Evolutionary conservation across 805 yeast species (phyloP).

Genomic region (Yueomyces sp.): DNA sequence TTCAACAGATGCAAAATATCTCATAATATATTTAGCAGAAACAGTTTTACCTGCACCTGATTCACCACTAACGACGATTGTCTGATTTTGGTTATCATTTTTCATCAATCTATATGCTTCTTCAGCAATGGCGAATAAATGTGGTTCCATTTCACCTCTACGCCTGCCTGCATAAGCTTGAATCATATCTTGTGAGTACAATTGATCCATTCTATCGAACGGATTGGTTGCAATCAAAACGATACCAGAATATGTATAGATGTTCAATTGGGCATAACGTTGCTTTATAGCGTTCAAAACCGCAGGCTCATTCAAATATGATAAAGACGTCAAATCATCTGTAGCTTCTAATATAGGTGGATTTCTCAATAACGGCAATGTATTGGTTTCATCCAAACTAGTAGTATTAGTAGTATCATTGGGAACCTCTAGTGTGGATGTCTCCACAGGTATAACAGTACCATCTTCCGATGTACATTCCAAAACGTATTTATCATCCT

Average conservation of each 20-base stretch:
- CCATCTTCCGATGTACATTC: conserved; percentile 41
- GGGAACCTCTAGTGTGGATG: conserved; percentile 20
- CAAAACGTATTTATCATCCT: conserved; percentile 35
- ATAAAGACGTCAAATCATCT: conserved; percentile 84
- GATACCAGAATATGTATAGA: conserved; percentile 93
- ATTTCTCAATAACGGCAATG: conserved; percentile 72
- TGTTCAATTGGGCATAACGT: conserved; percentile 78
- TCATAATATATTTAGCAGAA: conserved; percentile 92
- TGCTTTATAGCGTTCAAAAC: conserved; percentile 86
- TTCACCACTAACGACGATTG: conserved; percentile 94
- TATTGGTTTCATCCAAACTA: conserved; percentile 15
- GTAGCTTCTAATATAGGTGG: conserved; percentile 88
- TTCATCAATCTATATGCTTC: conserved; percentile 95
- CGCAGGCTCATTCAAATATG: conserved; percentile 92
- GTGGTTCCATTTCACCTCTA: conserved; percentile 94
- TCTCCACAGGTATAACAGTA: conserved; percentile 33
- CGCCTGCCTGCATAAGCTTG: conserved; percentile 89
- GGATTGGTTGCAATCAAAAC: conserved; percentile 95
- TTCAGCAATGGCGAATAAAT: conserved; percentile 92
- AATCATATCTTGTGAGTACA: conserved; percentile 83
- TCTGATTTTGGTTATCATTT: conserved; percentile 72
- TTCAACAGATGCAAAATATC: conserved; percentile 93
- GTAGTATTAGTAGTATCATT: neutral
- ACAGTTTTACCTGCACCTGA: conserved; percentile 99
- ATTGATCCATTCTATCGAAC: conserved; percentile 80